Evolutionary conservation across 768 basidiomycete genomes (phyloP), one percentile per base, ranked within the genome.

Genomic region (Lactifluus rugatus): DNA sequence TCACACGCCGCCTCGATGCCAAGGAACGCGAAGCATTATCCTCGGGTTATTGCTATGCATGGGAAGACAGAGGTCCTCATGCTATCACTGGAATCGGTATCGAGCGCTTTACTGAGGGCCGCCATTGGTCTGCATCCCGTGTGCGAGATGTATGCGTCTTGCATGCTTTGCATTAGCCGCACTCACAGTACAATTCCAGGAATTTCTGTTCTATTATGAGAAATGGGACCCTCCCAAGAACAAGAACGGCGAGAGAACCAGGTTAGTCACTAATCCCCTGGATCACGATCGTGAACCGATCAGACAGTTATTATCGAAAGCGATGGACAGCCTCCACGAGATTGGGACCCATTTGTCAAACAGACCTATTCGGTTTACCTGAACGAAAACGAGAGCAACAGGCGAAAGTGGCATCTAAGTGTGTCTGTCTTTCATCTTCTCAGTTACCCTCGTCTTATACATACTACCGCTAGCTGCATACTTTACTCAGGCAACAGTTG

Each of bases 51-150:
- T 86, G 90, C 23, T 91, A 89, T 64, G 86, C 91, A 60, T 92
- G 89, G 89, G 89, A 92, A 68, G 89, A 92, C 64, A 84, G 88
- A 61, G 85, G 85, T 25, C 85, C 88, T 7, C 88, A 86, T 67
- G 82, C 85, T 31, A 75, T 78, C 52, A 87, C 87, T 10, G 89
- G 89, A 14, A 79, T 89, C 48, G 89, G 89, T 37, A 92, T 92
- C 84, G 89, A 91, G 65, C 78, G 89, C 70, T 89, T 89, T 84
- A 81, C 79, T 8, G 79, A 81, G 62, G 80, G 88, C 39, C 85
- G 89, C 80, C 85, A 86, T 48, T 91, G 89, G 89, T 87, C 87
- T 31, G 86, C 89, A 14, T 88, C 86, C 68, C 79, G 88, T 17
- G 79, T 90, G 64, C 73, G 87, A 74, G 73, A 74, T 57, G 68